Conservation (phyloP, 2,329 filamentous ascomycete species). For the Salinomyces thailandicus region DNA sequence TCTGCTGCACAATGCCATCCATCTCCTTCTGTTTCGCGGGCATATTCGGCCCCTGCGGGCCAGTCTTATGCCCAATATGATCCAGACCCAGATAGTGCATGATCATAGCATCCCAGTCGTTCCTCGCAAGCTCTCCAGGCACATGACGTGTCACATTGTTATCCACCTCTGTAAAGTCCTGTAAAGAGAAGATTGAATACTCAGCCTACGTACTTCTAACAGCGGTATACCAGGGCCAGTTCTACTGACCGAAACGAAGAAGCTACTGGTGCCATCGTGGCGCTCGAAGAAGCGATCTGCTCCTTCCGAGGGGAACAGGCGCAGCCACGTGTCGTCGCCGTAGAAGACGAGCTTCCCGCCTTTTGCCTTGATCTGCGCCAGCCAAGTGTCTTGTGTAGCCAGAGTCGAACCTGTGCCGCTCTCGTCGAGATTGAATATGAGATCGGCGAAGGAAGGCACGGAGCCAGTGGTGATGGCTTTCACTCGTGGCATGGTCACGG, state of each 20-base stretch:
- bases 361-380: constrained; percentile 78
- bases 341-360: constrained; percentile 81
- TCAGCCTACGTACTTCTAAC: constrained; percentile 18
- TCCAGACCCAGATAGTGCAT: constrained; percentile 93
- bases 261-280: constrained; percentile 87
- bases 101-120: constrained; percentile 88
- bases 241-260: constrained; percentile 81
- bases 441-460: constrained; percentile 94
- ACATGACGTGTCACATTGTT: constrained; percentile 93
- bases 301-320: constrained; percentile 56
- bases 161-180: constrained; percentile 98
- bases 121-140: constrained; percentile 57
- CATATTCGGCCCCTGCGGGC: constrained; percentile 79
- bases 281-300: constrained; percentile 63
- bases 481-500: constrained; percentile 94
- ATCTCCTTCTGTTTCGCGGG: constrained; percentile 86
- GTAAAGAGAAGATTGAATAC: constrained; percentile 17
- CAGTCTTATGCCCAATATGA: constrained; percentile 94
- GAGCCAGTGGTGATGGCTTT: constrained; percentile 97
- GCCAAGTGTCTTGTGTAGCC: constrained; percentile 85
- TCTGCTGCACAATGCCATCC: constrained; percentile 66
- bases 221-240: constrained; percentile 21
- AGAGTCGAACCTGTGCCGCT: constrained; percentile 84
- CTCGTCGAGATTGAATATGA: constrained; percentile 93
- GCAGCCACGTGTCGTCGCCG: constrained; percentile 96